phyloP scores from a whole-genome alignment of 2,329 filamentous ascomycete genomes.

The Colletotrichum shisoi region DNA sequence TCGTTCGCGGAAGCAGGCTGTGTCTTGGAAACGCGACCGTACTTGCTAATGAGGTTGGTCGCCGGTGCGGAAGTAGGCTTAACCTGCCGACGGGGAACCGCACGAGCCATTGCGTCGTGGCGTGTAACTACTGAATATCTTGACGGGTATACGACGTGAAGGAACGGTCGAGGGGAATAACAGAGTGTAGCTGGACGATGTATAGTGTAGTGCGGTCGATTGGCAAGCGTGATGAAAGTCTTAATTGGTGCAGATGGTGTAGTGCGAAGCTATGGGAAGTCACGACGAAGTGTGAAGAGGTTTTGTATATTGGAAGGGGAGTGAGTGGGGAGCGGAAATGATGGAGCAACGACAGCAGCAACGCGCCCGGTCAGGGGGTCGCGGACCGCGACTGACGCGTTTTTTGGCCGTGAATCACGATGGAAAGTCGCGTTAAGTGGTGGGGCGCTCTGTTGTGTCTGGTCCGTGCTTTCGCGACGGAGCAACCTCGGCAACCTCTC shows the following conservation, averaged over 20 bases:
- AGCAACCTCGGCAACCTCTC: constrained; percentile 24
- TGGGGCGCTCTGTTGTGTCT: constrained; percentile 11
- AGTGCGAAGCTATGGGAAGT: constrained; percentile 13
- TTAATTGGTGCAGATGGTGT: constrained; percentile 11
- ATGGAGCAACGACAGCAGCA: constrained; percentile 30
- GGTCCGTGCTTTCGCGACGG: constrained; percentile 28
- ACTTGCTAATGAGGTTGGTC: constrained; percentile 38
- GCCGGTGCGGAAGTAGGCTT: constrained; percentile 32
- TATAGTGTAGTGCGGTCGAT: background rate
- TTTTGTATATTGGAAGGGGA: constrained; percentile 36
- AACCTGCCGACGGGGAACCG: constrained; percentile 36
- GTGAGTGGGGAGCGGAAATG: constrained; percentile 37
- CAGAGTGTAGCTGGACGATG: background rate
- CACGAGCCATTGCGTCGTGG: constrained; percentile 38
- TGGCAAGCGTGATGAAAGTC: constrained; percentile 17
- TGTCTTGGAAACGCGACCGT: constrained; percentile 38
- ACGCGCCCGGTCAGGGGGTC: constrained; percentile 31
- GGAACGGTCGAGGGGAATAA: background rate
- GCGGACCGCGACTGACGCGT: constrained; percentile 34
- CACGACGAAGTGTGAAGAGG: constrained; percentile 28
- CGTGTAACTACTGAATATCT: constrained; percentile 6
- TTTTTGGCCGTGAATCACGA: constrained; percentile 26
- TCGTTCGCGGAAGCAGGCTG: constrained; percentile 14
- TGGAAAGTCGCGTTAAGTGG: constrained; percentile 35
- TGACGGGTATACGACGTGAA: background rate